Evolutionary conservation across 345 rosid genomes (phyloP), one percentile per base, ranked within the genome.

Genomic region (Citrus sp.): DNA sequence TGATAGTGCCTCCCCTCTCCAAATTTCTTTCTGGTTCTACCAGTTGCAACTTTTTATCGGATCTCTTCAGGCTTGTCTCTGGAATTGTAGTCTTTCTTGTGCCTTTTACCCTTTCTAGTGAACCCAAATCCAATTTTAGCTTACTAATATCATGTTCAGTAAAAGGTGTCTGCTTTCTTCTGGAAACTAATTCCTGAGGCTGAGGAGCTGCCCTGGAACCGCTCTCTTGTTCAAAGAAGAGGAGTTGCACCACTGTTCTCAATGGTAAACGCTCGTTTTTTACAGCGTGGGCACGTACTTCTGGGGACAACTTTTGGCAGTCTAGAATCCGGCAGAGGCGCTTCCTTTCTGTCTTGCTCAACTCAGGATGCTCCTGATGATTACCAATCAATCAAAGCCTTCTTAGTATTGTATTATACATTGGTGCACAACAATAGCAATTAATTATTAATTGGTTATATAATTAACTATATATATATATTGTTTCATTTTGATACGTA

Each of bases 191-290:
- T 78, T 85, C 86, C 28, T 72, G 82, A 6, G 78, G 16, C 38
- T 79, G 73, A 37, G 76, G 28, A 1, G 54, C 56, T 28, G 46
- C 25, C 55, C 80, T 84, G 73, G 85, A 75, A 82, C 88, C 59
- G 68, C 88, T 85, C 76, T 94, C 98, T 75, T 92, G 98, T 25
- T 97, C 99, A 37, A 92, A 97, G 87, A 88, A 97, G 76, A 94
- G 92, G 78, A 92, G 91, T 80, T 92, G 99, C 70, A 97, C 99
- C 3, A 97, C 98, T 2, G 98, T 97, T 83, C 98, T 89, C 81
- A 97, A 58, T 10, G 99, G 99, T 35, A 97, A 87, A 75, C 97
- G 86, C 85, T 94, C 99, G 51, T 97, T 97, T 85, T 94, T 97
- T 55, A 93, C 94, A 0, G 98, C 99, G 22, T 93, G 99, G 1